Evolutionary conservation across 108 stramenopile genomes (phyloP).

Genomic region (Parmales sp.): DNA sequence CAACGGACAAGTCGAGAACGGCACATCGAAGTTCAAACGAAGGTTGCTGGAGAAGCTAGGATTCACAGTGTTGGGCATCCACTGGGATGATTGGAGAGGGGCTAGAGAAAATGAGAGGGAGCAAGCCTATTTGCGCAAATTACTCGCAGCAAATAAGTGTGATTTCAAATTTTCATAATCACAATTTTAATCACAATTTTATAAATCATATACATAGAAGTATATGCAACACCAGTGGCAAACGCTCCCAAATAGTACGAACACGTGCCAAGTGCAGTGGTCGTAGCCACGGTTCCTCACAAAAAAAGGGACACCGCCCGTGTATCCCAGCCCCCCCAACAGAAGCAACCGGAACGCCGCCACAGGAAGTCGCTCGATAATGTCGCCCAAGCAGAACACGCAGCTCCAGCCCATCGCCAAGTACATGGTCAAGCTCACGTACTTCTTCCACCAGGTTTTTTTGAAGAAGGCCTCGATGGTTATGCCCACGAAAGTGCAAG

Average conservation of each 20-base stretch:
- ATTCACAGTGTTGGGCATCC: too few relatives aligned
- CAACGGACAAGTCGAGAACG: too few relatives aligned
- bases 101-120: too few relatives aligned
- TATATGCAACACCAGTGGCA: background rate
- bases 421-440: conserved; percentile 63
- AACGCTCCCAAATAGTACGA: background rate
- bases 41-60: too few relatives aligned
- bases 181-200: too few relatives aligned
- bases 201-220: background rate
- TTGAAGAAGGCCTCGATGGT: conserved; percentile 46
- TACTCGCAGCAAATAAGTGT: too few relatives aligned
- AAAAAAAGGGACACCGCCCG: conserved; percentile 72
- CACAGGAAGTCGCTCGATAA: conserved; percentile 33
- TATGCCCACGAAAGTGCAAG: conserved; percentile 55
- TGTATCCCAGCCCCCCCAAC: conserved; percentile 70
- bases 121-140: too few relatives aligned
- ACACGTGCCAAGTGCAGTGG: conserved; percentile 30
- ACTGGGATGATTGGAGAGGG: too few relatives aligned
- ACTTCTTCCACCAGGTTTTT: conserved; percentile 41
- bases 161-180: too few relatives aligned
- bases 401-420: conserved; percentile 73
- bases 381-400: conserved; percentile 46
- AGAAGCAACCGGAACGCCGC: conserved; percentile 39
- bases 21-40: too few relatives aligned
- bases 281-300: conserved; percentile 70